Percentiles rank a stretch among this genome's conserved stretches.
These are phyloP conservation scores for Aegilops bicornis DNA, from an alignment of 176 grass and related monocot species.

Conservation along the genomic window DNA sequence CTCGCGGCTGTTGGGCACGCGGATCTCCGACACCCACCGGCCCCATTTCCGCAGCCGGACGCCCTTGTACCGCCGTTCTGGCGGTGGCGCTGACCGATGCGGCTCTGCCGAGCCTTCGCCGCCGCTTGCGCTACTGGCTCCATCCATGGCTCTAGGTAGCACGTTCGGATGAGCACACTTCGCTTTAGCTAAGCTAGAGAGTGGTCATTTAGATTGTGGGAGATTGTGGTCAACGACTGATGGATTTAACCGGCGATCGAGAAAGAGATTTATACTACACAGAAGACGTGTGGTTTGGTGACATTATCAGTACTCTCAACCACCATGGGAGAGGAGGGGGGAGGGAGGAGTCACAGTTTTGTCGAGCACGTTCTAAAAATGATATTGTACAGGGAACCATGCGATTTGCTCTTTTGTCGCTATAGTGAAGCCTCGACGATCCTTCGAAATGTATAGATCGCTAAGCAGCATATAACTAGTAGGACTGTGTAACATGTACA, in stretches of 20 bases:
- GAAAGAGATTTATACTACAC: conserved; percentile 32
- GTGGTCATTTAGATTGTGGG: background rate
- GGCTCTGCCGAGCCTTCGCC: background rate
- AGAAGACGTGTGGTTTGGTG: conserved; percentile 30
- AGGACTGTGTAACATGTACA: too few species aligned
- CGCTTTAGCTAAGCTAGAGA: background rate
- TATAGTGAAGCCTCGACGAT: conserved; percentile 1
- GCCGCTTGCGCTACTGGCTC: conserved; percentile 6
- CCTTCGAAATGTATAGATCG: background rate
- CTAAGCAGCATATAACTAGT: background rate
- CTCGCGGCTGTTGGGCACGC: conserved; percentile 54
- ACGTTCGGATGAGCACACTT: background rate
- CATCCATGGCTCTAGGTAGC: conserved; percentile 24
- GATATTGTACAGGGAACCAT: background rate
- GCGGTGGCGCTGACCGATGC: background rate
- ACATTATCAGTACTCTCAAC: conserved; percentile 28
- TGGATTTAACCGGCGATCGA: background rate
- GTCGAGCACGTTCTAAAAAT: conserved; percentile 8
- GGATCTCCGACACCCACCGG: conserved; percentile 54
- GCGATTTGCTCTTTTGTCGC: conserved; percentile 2
- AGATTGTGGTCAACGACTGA: background rate
- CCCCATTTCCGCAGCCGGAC: conserved; percentile 52
- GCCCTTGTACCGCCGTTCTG: conserved; percentile 40
- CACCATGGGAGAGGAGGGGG: conserved; percentile 21
- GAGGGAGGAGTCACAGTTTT: background rate